phyloP scores from a whole-genome alignment of 768 basidiomycete genomes.

The Pilatotrama ljubarskyi region DNA sequence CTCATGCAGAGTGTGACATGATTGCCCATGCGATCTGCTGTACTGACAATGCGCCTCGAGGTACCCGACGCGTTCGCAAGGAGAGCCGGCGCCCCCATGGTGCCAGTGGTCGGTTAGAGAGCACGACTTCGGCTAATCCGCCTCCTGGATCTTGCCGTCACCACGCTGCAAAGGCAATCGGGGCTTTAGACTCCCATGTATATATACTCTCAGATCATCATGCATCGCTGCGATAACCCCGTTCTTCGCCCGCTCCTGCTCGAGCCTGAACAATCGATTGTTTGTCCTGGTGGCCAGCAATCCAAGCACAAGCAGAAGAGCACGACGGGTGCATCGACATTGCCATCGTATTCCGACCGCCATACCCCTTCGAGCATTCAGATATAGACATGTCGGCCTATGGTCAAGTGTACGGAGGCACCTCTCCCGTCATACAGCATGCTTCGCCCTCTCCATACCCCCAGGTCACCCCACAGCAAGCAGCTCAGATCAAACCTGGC shows the following conservation, averaged over 20 bases:
- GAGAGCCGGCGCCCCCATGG: not conserved
- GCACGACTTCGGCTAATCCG: conserved; percentile 19
- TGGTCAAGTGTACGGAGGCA: not conserved
- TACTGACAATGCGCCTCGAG: no score
- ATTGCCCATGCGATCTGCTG: no score
- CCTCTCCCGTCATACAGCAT: conserved; percentile 8
- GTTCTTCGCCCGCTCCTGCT: not conserved
- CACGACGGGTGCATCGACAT: no score
- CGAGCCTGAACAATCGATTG: conserved; percentile 5
- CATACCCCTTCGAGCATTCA: no score
- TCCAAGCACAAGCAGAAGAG: not conserved
- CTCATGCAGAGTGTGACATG: no score
- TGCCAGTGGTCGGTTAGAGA: conserved; percentile 4
- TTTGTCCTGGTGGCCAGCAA: not conserved
- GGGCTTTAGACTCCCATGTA: conserved; percentile 19
- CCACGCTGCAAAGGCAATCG: conserved; percentile 26
- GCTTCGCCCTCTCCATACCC: conserved; percentile 22
- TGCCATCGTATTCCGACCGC: no score
- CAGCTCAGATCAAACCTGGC: conserved; percentile 60
- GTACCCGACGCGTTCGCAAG: not conserved
- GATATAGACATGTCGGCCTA: not conserved
- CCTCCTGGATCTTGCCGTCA: conserved; percentile 27
- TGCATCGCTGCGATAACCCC: conserved; percentile 19
- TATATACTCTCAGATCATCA: conserved; percentile 21
- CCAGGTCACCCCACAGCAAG: conserved; percentile 20